Conservation (phyloP, 2,329 filamentous ascomycete genomes). For the Fusarium equiseti region DNA sequence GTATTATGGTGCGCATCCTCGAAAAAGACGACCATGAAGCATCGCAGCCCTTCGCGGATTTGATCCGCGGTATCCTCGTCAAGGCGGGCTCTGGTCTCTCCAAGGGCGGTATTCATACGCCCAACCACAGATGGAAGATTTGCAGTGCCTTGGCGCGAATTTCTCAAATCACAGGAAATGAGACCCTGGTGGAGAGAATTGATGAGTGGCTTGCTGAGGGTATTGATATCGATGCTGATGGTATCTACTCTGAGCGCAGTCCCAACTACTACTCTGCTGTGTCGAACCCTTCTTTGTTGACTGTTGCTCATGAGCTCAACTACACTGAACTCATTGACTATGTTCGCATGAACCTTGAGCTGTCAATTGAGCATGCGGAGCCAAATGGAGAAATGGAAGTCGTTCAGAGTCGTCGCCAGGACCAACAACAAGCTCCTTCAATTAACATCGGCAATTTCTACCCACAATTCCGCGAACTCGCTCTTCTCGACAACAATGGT, state of each 20-base stretch:
- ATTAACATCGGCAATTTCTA: slow-evolving; percentile 21
- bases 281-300: slow-evolving; percentile 12
- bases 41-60: background rate
- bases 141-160: slow-evolving; percentile 23
- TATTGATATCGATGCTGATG: slow-evolving; percentile 19
- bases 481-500: background rate
- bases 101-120: slow-evolving; percentile 17
- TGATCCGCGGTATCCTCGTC: slow-evolving; percentile 13
- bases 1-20: slow-evolving; percentile 25
- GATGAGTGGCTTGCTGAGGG: slow-evolving; percentile 26
- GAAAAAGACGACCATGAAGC: slow-evolving; percentile 9
- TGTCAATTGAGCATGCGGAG: slow-evolving; percentile 18
- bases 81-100: slow-evolving; percentile 17
- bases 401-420: slow-evolving; percentile 16
- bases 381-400: slow-evolving; percentile 23
- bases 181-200: slow-evolving; percentile 6
- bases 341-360: slow-evolving; percentile 16
- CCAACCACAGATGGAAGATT: slow-evolving; percentile 26
- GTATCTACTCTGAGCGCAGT: slow-evolving; percentile 22
- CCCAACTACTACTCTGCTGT: slow-evolving; percentile 25
- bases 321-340: background rate
- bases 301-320: slow-evolving; percentile 15
- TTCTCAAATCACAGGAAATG: background rate
- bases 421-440: slow-evolving; percentile 1
- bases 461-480: slow-evolving; percentile 19